phyloP scores from a whole-genome alignment of 2,329 filamentous ascomycete genomes.

The Aspergillus phoenicis region DNA sequence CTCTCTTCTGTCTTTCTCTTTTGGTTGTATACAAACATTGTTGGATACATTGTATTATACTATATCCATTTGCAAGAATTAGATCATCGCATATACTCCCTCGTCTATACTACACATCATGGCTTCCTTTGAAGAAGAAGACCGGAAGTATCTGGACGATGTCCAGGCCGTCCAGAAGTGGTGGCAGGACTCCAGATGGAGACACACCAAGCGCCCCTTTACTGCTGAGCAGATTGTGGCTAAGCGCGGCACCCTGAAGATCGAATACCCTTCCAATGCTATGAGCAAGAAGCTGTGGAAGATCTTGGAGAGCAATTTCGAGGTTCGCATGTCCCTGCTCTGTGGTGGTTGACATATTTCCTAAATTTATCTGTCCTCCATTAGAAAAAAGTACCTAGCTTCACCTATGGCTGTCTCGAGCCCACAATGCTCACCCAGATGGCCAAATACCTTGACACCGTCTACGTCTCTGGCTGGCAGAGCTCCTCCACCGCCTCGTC shows the following conservation, averaged over 20 bases:
- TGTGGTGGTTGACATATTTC: too few relatives aligned
- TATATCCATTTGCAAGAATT: constrained; percentile 12
- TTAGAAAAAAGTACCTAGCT: constrained; percentile 81
- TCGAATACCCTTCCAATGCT: constrained; percentile 86
- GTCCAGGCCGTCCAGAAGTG: constrained; percentile 87
- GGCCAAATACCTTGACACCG: constrained; percentile 97
- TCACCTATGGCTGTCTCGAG: constrained; percentile 95
- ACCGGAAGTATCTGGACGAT: constrained; percentile 76
- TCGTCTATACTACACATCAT: constrained; percentile 29
- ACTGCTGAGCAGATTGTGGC: constrained; percentile 96
- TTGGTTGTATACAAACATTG: background rate
- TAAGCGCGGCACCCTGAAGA: constrained; percentile 87
- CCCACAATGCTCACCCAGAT: constrained; percentile 99
- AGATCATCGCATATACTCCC: constrained; percentile 7
- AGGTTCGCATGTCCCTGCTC: constrained; percentile 54
- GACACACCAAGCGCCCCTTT: constrained; percentile 87
- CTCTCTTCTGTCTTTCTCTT: constrained; percentile 8
- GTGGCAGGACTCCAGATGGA: constrained; percentile 93
- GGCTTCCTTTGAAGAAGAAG: constrained; percentile 63
- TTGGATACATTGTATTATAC: background rate
- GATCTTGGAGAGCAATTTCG: constrained; percentile 82
- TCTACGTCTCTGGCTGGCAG: constrained; percentile 99
- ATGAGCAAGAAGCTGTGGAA: constrained; percentile 94
- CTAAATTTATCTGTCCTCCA: background rate
- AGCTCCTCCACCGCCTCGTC: constrained; percentile 94